phyloP scores from a whole-genome alignment of 805 yeast genomes.

The Pichia californica region DNA sequence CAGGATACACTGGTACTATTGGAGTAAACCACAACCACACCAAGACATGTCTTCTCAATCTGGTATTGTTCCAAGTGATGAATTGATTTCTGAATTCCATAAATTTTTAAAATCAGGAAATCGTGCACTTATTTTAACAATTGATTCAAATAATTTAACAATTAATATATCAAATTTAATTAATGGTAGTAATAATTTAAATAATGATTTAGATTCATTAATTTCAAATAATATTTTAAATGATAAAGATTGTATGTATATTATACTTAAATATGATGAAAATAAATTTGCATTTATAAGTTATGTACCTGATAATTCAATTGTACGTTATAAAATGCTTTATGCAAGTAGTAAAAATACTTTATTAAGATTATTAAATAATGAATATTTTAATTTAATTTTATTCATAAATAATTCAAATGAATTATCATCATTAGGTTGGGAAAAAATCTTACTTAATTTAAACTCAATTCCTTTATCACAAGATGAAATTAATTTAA shows the following conservation, averaged over 20 bases:
- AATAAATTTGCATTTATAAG: slow-evolving; percentile 55
- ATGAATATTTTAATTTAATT: slow-evolving; percentile 49
- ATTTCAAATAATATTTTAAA: slow-evolving; percentile 3
- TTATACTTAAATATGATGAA: slow-evolving; percentile 28
- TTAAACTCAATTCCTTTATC: slow-evolving; percentile 43
- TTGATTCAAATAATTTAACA: not conserved
- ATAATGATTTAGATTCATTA: slow-evolving; percentile 3
- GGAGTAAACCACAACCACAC: too few species aligned
- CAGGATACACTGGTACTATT: too few species aligned
- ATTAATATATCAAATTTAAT: not conserved
- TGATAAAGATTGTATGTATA: slow-evolving; percentile 32
- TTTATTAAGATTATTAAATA: slow-evolving; percentile 52
- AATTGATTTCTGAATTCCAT: not conserved
- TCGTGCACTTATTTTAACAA: not conserved
- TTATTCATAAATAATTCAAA: slow-evolving; percentile 50
- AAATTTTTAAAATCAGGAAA: not conserved
- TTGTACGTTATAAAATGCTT: slow-evolving; percentile 81
- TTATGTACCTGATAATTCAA: slow-evolving; percentile 81
- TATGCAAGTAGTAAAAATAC: slow-evolving; percentile 88
- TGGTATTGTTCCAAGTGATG: slow-evolving; percentile 10
- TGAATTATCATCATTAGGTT: slow-evolving; percentile 48
- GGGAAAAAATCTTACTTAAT: slow-evolving; percentile 34
- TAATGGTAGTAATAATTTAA: not conserved
- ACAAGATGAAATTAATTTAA: slow-evolving; percentile 48
- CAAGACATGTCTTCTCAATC: slow-evolving; percentile 17